Conservation (phyloP, 257 asterid species). For the Cinchona pubescens region DNA sequence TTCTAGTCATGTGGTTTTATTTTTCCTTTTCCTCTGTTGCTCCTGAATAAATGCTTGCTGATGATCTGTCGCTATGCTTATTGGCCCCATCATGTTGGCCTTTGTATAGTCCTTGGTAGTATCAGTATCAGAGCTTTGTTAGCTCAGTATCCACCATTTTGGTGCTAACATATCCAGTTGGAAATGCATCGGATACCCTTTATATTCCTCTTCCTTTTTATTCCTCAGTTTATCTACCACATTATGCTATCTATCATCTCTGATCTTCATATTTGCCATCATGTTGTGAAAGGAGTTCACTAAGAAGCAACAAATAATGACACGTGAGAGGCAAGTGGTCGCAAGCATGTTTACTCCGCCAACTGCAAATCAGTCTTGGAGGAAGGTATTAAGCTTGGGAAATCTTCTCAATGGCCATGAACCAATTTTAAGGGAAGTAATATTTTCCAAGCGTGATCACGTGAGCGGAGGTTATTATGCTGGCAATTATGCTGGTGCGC, state of each 20-base stretch:
- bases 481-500: conserved; percentile 34
- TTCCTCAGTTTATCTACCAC: not conserved
- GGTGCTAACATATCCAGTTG: not conserved
- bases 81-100: not conserved
- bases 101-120: not conserved
- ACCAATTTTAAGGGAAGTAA: conserved; percentile 75
- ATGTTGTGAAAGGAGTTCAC: conserved; percentile 41
- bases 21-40: not conserved
- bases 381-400: conserved; percentile 92
- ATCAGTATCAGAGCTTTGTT: not conserved
- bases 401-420: conserved; percentile 95
- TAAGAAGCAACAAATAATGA: conserved; percentile 49
- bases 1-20: not conserved
- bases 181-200: too few species aligned
- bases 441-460: conserved; percentile 64
- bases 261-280: not conserved
- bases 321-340: conserved; percentile 57
- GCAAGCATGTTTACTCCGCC: conserved; percentile 75
- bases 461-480: conserved; percentile 65
- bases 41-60: not conserved
- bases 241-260: not conserved
- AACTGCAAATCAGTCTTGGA: conserved; percentile 91
- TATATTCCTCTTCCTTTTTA: not conserved
- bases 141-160: not conserved
- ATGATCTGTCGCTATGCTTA: not conserved